Evolutionary conservation across 2,329 filamentous ascomycete species (phyloP).

Genomic region (Biscogniauxia mediterranea): DNA sequence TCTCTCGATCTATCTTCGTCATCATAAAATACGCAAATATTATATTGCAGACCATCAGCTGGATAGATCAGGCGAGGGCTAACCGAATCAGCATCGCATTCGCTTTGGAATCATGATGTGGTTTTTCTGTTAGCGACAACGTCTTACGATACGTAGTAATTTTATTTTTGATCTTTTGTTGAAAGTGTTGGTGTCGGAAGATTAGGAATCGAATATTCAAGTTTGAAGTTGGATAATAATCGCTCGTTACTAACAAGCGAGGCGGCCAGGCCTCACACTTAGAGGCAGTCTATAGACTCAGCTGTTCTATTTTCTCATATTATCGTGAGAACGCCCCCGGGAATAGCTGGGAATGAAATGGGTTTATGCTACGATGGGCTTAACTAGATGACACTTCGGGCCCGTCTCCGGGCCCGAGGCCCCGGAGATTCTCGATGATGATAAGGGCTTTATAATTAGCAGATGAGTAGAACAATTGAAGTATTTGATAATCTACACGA

Average conservation of each 20-base stretch:
- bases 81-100: background rate
- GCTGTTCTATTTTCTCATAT: background rate
- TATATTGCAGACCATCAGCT: background rate
- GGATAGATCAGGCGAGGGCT: background rate
- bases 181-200: background rate
- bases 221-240: background rate
- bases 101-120: background rate
- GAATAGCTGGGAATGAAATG: background rate
- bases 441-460: background rate
- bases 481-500: background rate
- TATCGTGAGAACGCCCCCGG: background rate
- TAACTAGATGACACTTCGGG: background rate
- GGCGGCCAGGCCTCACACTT: background rate
- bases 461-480: background rate
- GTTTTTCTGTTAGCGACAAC: background rate
- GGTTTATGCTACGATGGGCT: background rate
- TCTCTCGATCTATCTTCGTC: too few species aligned
- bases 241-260: background rate
- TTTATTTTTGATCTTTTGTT: background rate
- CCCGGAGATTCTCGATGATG: background rate
- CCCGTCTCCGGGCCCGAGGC: too few species aligned
- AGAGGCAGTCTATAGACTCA: background rate
- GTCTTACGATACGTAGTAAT: background rate
- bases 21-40: background rate
- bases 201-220: background rate